Evolutionary conservation across 208 protist species (phyloP), one percentile per base, ranked within the genome.

Genomic region (Novymonas esmeraldas): DNA sequence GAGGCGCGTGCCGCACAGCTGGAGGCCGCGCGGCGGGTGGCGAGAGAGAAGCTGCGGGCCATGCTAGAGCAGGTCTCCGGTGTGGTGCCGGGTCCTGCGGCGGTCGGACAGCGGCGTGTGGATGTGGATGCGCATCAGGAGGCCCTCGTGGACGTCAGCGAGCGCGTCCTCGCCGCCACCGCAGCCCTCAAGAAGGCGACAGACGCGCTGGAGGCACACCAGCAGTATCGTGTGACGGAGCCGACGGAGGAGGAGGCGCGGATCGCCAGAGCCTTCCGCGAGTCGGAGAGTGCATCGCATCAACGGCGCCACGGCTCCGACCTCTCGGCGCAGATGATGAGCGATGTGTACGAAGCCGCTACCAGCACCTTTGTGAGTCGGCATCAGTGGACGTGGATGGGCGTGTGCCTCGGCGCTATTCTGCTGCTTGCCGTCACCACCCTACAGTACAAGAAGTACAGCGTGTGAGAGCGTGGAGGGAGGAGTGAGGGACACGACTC

Each of bases 371-470:
- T 66, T 36, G n/a, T 62, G 18, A 22, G 46, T 18, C 41, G 66
- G 0, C 49, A 49, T 22, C 71, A 75, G 28, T 41, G 46, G 3
- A 33, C 46, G 18, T 72, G 59, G 61, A 58, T 69, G 52, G 44
- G 64, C 54, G 56, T 54, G 22, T 78, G 66, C 31, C 68, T 79
- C 6, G 46, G 59, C 6, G 64, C 56, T 0, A 42, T 83, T 33
- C 44, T 83, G 7, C 6, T 76, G 28, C 26, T 57, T 6, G 61
- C 65, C 4, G 36, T 79, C 18, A 45, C 57, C 6, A 61, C 71
- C 22, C 55, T 78, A 6, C 49, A 78, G 66, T 82, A 75, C 62
- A 69, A 65, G 41, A 77, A 70, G 64, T 78, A 78, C 51, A 28
- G 45, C 4, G 61, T 78, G 1, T 63, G 39, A 31, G 6, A 51